Base-by-base conservation (phyloP, 2,329 filamentous ascomycete genomes). In the Aspergillus thermomutatus region DNA sequence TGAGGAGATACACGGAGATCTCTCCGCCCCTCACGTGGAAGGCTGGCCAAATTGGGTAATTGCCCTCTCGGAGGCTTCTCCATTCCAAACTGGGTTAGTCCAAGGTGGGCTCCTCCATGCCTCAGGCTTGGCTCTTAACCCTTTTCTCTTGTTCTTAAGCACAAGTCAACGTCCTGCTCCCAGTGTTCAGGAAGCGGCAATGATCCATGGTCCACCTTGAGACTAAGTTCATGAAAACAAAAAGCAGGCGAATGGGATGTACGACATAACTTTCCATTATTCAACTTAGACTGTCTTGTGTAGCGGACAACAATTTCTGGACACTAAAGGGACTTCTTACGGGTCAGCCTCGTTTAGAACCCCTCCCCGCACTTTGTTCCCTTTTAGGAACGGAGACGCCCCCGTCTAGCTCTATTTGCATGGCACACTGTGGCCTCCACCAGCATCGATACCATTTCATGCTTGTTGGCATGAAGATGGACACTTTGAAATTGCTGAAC, bases 381-480 rank as follows among this genome's bases (percentile, higher is more conserved):
- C 41, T 19, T 57, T 54, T 53, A 28, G 54, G 50, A 54, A 61
- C 61, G 61, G 62, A 26, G 9, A 7, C 14, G 9, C 10, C 56
- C 57, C 61, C 61, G 61, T 57, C 34, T 19, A 63, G 60, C 59
- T 59, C 49, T 53, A 26, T 40, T 53, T 28, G 10, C 47, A 31
- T 31, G n/a, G 10, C 26, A 23, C 23, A 23, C 21, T 21, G 11
- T 50, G 37, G 28, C 53, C 46, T 31, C 23, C 3, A 14, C 23
- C 17, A 7, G 37, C 23, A 46, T n/a, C 26, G 17, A n/a, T 48
- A 9, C 11, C 46, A 48, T 48, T n/a, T n/a, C n/a, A n/a, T n/a
- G n/a, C n/a, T n/a, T n/a, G n/a, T n/a, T n/a, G n/a, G n/a, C n/a
- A n/a, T n/a, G n/a, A n/a, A n/a, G n/a, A 25, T 21, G 5, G 17